Conservation (phyloP, 73 alveolate genomes). For the Tetrahymena borealis region DNA sequence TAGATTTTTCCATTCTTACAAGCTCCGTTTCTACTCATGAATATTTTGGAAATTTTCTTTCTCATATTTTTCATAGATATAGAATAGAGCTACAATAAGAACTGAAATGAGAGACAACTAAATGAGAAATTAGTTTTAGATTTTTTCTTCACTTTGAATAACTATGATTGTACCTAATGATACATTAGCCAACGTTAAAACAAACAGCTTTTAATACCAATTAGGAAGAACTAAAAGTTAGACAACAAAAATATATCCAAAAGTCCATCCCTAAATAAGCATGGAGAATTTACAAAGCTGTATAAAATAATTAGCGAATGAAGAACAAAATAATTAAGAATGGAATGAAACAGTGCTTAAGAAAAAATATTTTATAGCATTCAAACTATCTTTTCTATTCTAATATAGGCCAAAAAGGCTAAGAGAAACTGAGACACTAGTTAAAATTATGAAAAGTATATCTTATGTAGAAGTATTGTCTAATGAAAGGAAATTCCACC, state of each 20-base stretch:
- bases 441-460: background rate
- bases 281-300: background rate
- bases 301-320: background rate
- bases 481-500: background rate
- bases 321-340: background rate
- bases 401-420: background rate
- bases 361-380: background rate
- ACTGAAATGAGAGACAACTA: background rate
- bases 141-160: background rate
- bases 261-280: background rate
- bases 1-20: background rate
- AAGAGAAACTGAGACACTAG: background rate
- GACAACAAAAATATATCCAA: background rate
- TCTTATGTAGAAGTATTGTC: background rate
- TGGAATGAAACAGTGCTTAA: background rate
- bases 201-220: background rate
- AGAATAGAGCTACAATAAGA: background rate
- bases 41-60: background rate
- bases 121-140: background rate
- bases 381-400: background rate
- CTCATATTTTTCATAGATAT: background rate
- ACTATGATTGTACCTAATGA: background rate
- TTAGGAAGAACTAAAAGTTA: background rate
- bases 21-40: background rate
- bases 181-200: background rate